phyloP scores from a whole-genome alignment of 148 eudicot species.

The Amaranthus hypochondriacus region DNA sequence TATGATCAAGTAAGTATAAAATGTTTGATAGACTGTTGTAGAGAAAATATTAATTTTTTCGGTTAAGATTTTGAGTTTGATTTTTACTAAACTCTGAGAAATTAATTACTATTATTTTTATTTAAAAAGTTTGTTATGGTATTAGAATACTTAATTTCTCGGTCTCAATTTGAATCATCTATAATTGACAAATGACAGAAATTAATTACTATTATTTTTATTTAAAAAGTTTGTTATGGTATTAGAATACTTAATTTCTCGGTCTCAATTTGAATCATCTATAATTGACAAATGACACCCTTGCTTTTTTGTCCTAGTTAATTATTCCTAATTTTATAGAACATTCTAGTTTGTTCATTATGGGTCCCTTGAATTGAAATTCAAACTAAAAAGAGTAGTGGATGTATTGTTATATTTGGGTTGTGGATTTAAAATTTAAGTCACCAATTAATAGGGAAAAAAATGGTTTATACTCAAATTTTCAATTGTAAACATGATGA shows the following conservation, averaged over 20 bases:
- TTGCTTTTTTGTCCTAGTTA: not conserved
- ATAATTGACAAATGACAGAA: conserved; percentile 3
- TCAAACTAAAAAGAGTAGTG: not conserved
- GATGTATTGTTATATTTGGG: too few relatives aligned
- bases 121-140: not conserved
- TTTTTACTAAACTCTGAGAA: too few relatives aligned
- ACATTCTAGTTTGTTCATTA: not conserved
- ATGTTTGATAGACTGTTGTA: too few relatives aligned
- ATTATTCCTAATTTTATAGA: not conserved
- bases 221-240: not conserved
- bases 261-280: not conserved
- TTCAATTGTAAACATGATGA: too few relatives aligned
- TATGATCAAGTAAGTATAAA: too few relatives aligned
- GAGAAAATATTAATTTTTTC: too few relatives aligned
- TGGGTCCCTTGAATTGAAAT: not conserved
- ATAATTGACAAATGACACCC: conserved; percentile 2
- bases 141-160: not conserved
- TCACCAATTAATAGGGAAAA: too few relatives aligned
- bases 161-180: not conserved
- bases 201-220: not conserved
- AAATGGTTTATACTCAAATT: too few relatives aligned
- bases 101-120: not conserved
- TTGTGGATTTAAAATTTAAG: too few relatives aligned
- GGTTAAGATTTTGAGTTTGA: too few relatives aligned
- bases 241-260: not conserved